phyloP scores from a whole-genome alignment of 441 rosid genomes.

The Pelargonium cotyledonis region DNA sequence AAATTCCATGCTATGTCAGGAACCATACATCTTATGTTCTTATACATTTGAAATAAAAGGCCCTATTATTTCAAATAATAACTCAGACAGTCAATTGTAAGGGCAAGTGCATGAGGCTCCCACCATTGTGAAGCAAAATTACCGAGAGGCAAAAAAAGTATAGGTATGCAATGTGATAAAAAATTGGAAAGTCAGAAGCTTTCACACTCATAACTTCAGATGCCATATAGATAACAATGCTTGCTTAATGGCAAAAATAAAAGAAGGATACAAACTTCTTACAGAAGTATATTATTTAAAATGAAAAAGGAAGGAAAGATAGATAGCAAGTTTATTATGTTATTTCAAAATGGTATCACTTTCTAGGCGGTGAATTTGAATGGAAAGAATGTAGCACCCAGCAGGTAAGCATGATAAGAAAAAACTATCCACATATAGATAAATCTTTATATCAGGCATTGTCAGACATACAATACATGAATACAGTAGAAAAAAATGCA shows the following conservation, averaged over 20 bases:
- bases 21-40: neutral
- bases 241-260: neutral
- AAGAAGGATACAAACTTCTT: neutral
- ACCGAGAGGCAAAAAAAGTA: neutral
- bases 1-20: neutral
- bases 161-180: neutral
- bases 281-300: neutral
- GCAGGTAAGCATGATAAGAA: neutral
- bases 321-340: neutral
- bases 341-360: neutral
- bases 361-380: neutral
- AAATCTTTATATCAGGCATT: neutral
- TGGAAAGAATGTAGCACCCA: neutral
- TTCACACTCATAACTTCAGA: neutral
- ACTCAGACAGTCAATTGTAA: no score
- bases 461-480: no score
- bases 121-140: neutral
- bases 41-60: neutral
- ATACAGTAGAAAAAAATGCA: no score
- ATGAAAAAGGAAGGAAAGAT: neutral
- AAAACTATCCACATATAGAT: neutral
- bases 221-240: neutral
- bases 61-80: neutral
- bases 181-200: neutral
- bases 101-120: no score